Conservation (phyloP, 495 filamentous ascomycete species). For the Aspergillus diversus region DNA sequence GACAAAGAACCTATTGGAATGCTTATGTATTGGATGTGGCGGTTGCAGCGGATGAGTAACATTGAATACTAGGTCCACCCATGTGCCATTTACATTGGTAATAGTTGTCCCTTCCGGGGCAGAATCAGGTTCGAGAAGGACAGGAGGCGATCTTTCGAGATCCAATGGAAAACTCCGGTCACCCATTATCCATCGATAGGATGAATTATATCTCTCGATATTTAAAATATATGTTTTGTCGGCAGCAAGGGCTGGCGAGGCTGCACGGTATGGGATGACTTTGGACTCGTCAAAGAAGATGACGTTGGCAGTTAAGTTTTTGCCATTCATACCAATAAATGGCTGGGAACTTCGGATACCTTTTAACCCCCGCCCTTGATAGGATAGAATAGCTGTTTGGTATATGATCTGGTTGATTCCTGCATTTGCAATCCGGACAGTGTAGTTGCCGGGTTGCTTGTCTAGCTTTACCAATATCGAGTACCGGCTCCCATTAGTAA, state of each 20-base stretch:
- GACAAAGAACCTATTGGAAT: conserved; percentile 61
- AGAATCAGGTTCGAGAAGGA: conserved; percentile 50
- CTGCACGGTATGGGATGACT: conserved; percentile 46
- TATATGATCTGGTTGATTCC: conserved; percentile 42
- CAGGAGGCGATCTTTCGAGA: conserved; percentile 44
- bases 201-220: conserved; percentile 41
- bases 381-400: conserved; percentile 36
- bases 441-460: conserved; percentile 38
- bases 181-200: conserved; percentile 54
- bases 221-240: conserved; percentile 42
- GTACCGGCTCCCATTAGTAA: conserved; percentile 39
- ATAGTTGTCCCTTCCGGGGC: conserved; percentile 47
- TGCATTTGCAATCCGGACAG: conserved; percentile 40
- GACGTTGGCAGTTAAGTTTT: conserved; percentile 36
- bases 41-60: conserved; percentile 38
- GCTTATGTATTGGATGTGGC: conserved; percentile 65
- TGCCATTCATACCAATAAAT: conserved; percentile 46
- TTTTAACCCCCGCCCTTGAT: conserved; percentile 15
- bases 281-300: conserved; percentile 41
- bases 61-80: conserved; percentile 61
- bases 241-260: conserved; percentile 40
- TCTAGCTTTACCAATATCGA: conserved; percentile 44
- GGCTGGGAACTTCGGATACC: conserved; percentile 30
- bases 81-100: conserved; percentile 54
- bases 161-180: conserved; percentile 36